phyloP scores from a whole-genome alignment of 2,329 filamentous ascomycete genomes.

The Phoma sp. region DNA sequence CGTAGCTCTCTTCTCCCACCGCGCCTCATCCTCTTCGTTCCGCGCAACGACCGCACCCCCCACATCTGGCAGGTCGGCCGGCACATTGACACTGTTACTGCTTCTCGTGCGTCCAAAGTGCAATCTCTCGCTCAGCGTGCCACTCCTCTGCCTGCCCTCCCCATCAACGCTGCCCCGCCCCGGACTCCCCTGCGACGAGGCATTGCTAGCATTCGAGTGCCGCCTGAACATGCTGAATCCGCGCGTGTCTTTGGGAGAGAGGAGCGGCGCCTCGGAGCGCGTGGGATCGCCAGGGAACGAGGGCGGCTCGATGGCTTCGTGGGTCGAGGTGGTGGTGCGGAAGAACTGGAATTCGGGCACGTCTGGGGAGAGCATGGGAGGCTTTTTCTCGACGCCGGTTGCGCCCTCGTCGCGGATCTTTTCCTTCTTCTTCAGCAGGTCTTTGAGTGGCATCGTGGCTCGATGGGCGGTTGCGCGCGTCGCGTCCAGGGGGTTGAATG shows the following conservation, averaged over 20 bases:
- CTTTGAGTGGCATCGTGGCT: constrained; percentile 63
- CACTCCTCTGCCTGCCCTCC: constrained; percentile 2
- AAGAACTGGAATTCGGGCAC: constrained; percentile 78
- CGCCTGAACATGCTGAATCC: constrained; percentile 43
- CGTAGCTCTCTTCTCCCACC: constrained; percentile 95
- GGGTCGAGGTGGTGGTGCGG: constrained; percentile 79
- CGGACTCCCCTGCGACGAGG: constrained; percentile 10
- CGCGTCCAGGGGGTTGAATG: constrained; percentile 3
- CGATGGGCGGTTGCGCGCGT: constrained; percentile 20
- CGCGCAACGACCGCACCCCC: constrained; percentile 52
- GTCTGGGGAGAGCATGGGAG: constrained; percentile 37
- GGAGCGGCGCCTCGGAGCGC: constrained; percentile 34
- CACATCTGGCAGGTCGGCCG: constrained; percentile 80
- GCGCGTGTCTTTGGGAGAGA: constrained; percentile 35
- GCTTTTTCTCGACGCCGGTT: constrained; percentile 26
- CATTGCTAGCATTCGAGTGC: constrained; percentile 41
- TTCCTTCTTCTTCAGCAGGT: constrained; percentile 69
- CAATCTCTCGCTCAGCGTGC: constrained; percentile 60
- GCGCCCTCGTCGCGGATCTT: constrained; percentile 58
- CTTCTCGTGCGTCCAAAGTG: constrained; percentile 64
- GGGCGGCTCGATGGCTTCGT: constrained; percentile 80
- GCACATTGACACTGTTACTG: constrained; percentile 74
- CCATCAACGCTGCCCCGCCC: constrained; percentile 11
- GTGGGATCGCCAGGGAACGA: constrained; percentile 53
- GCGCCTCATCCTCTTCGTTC: constrained; percentile 59